phyloP scores from a whole-genome alignment of 805 yeast genomes.

The Lachancea kluyveri region DNA sequence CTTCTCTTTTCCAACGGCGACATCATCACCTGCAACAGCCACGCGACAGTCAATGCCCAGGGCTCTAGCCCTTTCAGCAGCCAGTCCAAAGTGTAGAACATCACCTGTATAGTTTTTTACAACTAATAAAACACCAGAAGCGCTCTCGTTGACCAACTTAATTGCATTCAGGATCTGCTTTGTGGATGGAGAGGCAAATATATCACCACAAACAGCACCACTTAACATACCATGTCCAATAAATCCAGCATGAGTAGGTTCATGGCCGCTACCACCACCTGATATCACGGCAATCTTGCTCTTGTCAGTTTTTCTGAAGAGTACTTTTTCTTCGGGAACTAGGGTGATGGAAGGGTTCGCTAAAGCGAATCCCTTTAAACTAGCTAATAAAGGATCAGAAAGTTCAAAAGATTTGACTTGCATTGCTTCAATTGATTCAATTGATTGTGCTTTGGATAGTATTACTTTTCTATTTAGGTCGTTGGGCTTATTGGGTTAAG shows the following conservation, averaged over 20 bases:
- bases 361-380: conserved; percentile 35
- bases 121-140: conserved; percentile 62
- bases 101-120: conserved; percentile 96
- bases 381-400: conserved; percentile 31
- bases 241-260: conserved; percentile 88
- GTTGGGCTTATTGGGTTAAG: no score
- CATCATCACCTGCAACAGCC: conserved; percentile 84
- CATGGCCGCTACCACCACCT: conserved; percentile 97
- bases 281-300: conserved; percentile 67
- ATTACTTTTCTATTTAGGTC: no score
- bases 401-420: conserved; percentile 35
- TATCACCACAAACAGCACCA: conserved; percentile 84
- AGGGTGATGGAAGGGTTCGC: conserved; percentile 34
- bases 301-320: conserved; percentile 30
- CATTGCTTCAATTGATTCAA: no score
- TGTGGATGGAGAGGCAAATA: conserved; percentile 95
- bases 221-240: conserved; percentile 79
- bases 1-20: conserved; percentile 85
- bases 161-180: conserved; percentile 73
- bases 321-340: conserved; percentile 33
- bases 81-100: conserved; percentile 85
- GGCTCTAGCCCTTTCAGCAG: conserved; percentile 81
- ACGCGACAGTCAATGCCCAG: conserved; percentile 68
- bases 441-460: no score
- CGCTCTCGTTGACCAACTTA: conserved; percentile 30